Evolutionary conservation across 176 grass and related monocot species (phyloP), one percentile per base, ranked within the genome.

Genomic region (Thinopyrum elongatum): DNA sequence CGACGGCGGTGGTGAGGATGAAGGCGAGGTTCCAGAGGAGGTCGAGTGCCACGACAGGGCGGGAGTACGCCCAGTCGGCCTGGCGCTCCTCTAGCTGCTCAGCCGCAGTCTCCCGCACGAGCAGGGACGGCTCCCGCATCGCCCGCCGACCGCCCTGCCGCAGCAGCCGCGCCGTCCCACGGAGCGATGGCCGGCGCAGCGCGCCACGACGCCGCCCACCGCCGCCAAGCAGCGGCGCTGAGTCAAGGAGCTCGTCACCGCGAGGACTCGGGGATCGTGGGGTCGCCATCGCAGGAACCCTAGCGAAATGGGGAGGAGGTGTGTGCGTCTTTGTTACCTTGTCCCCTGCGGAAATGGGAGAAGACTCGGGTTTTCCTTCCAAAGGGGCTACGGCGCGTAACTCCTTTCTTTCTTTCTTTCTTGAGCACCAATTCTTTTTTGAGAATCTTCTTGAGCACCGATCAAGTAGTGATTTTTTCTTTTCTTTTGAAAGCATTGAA

Each of bases 11-110:
- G 42, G 86, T 83, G 73, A 80, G 41, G 28, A 90, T 69, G 82
- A 94, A 97, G 39, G 83, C 83, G 59, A 94, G 78, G 80, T 97
- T 97, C 92, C 88, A 94, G 23, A 80, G 49, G 55, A 91, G 72
- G 62, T 97, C 94, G n/a, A 97, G 82, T n/a, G 82, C 72, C 34
- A 97, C 90, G 17, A 94, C 86, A 4, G 86, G 92, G 73, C 87
- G 85, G 62, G 86, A 87, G 67, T 94, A 91, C 62, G 92, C 92
- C 92, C 92, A 94, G 60, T 91, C 89, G 12, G 76, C 79, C 85
- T 94, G 86, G 10, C 89, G 86, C 53, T 91, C 89, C 69, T 91
- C 89, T 51, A 94, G 86, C 30, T 94, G 84, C 75, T 94, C 87
- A 14, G 84, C 92, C 1, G 77, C 92, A 8, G 89, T 80, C 33